A percentile compares a stretch with the other conserved stretches of the same genome.
phyloP scores from a whole-genome alignment of 2,329 filamentous ascomycete genomes.

The Claviceps monticola region DNA sequence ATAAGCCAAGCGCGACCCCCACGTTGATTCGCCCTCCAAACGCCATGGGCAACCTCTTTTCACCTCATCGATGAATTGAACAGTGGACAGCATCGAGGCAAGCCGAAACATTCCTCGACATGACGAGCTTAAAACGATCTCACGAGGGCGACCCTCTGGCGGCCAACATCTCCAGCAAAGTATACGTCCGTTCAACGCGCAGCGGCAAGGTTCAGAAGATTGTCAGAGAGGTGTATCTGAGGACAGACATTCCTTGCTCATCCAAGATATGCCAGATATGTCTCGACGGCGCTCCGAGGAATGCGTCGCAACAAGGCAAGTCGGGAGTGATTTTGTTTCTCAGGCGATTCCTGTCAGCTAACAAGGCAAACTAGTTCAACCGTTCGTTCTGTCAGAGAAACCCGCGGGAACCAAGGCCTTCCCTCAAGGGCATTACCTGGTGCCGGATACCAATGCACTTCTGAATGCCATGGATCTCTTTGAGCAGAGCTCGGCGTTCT shows the following conservation, averaged over 20 bases:
- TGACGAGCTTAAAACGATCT: conserved; percentile 53
- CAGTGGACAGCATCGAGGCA: conserved; percentile 3
- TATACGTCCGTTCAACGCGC: conserved; percentile 87
- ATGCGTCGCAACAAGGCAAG: conserved; percentile 65
- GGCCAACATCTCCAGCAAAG: conserved; percentile 81
- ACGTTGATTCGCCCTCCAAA: conserved; percentile 11
- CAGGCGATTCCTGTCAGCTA: not conserved
- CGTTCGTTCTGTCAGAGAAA: conserved; percentile 78
- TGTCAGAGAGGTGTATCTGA: conserved; percentile 87
- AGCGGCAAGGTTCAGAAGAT: conserved; percentile 98
- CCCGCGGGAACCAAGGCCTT: conserved; percentile 74
- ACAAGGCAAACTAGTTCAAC: conserved; percentile 39
- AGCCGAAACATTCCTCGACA: conserved; percentile 17
- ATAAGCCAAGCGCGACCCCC: conserved; percentile 16
- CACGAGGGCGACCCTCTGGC: conserved; percentile 38
- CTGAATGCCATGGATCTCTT: conserved; percentile 95
- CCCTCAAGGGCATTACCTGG: conserved; percentile 79
- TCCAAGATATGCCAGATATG: conserved; percentile 76
- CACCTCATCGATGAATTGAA: conserved; percentile 3
- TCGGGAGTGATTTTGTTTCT: not conserved
- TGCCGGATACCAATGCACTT: conserved; percentile 93
- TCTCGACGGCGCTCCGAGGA: conserved; percentile 57
- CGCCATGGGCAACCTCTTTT: conserved; percentile 9
- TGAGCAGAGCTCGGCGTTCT: conserved; percentile 80
- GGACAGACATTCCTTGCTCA: conserved; percentile 94